phyloP scores from a whole-genome alignment of 2,329 filamentous ascomycete genomes.

The Herpotrichia juniperi region DNA sequence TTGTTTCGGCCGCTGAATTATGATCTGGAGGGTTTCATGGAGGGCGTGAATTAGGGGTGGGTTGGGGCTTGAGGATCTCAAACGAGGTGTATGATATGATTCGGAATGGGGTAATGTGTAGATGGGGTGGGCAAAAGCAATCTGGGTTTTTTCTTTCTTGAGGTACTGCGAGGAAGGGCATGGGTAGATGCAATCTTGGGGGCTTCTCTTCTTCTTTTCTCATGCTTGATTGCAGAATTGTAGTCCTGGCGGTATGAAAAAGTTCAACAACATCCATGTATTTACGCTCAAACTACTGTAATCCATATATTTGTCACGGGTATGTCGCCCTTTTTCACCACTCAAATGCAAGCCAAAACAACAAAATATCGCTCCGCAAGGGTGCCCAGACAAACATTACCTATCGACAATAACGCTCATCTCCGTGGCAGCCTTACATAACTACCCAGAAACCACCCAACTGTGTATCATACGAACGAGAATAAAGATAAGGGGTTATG shows the following conservation, averaged over 20 bases:
- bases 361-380: not conserved
- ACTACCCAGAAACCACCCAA: conserved; percentile 2
- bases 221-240: too few relatives aligned
- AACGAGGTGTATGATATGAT: too few relatives aligned
- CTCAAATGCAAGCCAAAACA: not conserved
- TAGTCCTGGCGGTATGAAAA: too few relatives aligned
- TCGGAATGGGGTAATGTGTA: too few relatives aligned
- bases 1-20: conserved; percentile 45
- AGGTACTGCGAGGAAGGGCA: too few relatives aligned
- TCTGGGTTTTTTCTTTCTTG: too few relatives aligned
- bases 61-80: too few relatives aligned
- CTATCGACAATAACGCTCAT: not conserved
- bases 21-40: conserved; percentile 41
- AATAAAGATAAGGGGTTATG: not conserved
- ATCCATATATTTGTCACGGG: not conserved
- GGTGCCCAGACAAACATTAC: conserved; percentile 5
- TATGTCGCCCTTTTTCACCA: not conserved
- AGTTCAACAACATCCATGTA: too few relatives aligned
- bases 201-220: too few relatives aligned
- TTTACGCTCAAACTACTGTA: too few relatives aligned
- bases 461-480: not conserved
- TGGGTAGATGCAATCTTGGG: too few relatives aligned
- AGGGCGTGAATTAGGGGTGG: conserved; percentile 11
- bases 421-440: not conserved
- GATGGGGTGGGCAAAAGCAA: too few relatives aligned